Conservation (phyloP, 345 rosid genomes). For the Eucalyptus rudis region DNA sequence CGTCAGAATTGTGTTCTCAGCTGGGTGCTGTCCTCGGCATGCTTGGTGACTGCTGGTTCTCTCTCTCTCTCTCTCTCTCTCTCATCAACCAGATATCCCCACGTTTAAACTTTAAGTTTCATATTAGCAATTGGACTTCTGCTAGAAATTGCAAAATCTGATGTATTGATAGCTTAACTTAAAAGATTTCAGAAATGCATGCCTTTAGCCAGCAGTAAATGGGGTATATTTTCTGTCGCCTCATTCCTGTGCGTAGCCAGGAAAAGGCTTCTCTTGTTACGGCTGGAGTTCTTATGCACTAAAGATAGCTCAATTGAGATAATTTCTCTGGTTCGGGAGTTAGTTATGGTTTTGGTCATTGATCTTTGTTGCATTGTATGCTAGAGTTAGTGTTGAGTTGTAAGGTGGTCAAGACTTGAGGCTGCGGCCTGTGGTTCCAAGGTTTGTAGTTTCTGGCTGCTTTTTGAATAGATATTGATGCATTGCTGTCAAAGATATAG, state of each 20-base stretch:
- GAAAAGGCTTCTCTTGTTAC: neutral
- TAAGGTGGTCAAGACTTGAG: neutral
- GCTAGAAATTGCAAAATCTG: neutral
- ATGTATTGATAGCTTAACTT: neutral
- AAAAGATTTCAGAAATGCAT: neutral
- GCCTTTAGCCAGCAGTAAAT: neutral
- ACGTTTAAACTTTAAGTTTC: neutral
- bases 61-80: neutral
- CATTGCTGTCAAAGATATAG: neutral
- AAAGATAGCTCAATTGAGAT: neutral
- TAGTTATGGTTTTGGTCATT: neutral
- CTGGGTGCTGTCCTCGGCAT: slow-evolving; percentile 97
- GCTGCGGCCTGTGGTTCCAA: neutral
- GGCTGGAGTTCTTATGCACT: neutral
- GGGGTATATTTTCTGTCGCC: neutral
- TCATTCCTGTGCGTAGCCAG: neutral
- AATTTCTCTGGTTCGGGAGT: neutral
- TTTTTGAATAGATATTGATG: neutral
- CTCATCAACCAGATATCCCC: neutral
- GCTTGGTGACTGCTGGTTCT: slow-evolving; percentile 97
- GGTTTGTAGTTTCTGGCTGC: neutral
- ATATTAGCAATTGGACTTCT: neutral
- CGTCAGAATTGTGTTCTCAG: slow-evolving; percentile 89
- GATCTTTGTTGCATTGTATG: neutral
- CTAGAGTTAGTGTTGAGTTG: neutral